Conservation (phyloP, 306 rosid genomes). For the Carpinus viminea region DNA sequence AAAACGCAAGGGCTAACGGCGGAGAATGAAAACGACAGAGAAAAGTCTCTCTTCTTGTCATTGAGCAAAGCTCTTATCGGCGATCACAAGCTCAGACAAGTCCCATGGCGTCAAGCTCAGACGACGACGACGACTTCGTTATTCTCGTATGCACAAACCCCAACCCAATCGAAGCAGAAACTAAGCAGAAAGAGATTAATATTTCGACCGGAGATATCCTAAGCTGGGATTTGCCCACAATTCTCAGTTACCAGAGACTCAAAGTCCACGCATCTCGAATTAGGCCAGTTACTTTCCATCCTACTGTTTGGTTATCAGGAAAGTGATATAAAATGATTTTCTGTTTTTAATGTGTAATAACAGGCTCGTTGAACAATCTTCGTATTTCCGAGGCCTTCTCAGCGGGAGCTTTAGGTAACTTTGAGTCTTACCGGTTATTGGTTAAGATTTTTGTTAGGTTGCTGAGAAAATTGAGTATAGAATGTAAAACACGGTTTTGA, state of each 20-base stretch:
- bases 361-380: slow-evolving; percentile 64
- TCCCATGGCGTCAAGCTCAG: slow-evolving; percentile 48
- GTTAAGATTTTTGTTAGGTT: background rate
- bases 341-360: background rate
- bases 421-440: background rate
- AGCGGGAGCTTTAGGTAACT: slow-evolving; percentile 68
- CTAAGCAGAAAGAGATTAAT: slow-evolving; percentile 24
- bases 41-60: background rate
- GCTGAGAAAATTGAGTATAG: slow-evolving; percentile 1
- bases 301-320: slow-evolving; percentile 16
- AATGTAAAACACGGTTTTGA: background rate
- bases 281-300: slow-evolving; percentile 33
- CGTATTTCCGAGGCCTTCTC: slow-evolving; percentile 70
- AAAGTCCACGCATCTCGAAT: slow-evolving; percentile 50
- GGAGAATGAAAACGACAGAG: no score
- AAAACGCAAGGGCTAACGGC: no score
- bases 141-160: slow-evolving; percentile 44
- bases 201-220: slow-evolving; percentile 43
- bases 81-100: background rate
- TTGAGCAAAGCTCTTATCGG: background rate
- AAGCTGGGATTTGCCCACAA: slow-evolving; percentile 47
- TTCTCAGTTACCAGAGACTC: slow-evolving; percentile 41
- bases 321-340: slow-evolving; percentile 6
- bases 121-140: slow-evolving; percentile 44
- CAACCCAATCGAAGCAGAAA: slow-evolving; percentile 21